A percentile compares a stretch with the other conserved stretches of the same genome.
Evolutionary conservation across 441 rosid genomes (phyloP).

Genomic region (Theobroma grandiflorum): DNA sequence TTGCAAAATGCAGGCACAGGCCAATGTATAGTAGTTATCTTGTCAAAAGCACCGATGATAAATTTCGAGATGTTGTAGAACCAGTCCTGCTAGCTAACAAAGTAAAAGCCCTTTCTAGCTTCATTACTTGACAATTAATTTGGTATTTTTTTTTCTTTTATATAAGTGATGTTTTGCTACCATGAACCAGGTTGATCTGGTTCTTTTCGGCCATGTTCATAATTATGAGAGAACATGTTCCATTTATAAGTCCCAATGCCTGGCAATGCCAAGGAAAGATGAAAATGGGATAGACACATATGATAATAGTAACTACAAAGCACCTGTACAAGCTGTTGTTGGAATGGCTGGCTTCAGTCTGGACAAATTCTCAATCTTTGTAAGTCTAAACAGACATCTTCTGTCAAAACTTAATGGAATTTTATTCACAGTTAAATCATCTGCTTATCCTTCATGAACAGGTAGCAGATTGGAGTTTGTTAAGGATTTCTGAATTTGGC

Average conservation of each 20-base stretch:
- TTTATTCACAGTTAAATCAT: background rate
- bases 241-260: conserved; percentile 43
- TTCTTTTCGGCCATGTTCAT: conserved; percentile 70
- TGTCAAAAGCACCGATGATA: conserved; percentile 24
- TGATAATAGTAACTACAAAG: conserved; percentile 53
- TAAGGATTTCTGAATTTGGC: conserved; percentile 57
- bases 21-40: conserved; percentile 53
- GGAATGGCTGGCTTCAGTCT: conserved; percentile 73
- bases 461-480: conserved; percentile 57
- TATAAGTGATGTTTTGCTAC: background rate
- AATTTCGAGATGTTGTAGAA: conserved; percentile 41
- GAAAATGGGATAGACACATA: conserved; percentile 50
- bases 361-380: conserved; percentile 44
- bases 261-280: conserved; percentile 60
- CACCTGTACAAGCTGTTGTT: conserved; percentile 64
- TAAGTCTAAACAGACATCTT: conserved; percentile 21
- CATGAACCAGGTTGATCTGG: conserved; percentile 60
- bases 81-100: conserved; percentile 53
- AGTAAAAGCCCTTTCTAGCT: conserved; percentile 31
- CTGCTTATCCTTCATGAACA: conserved; percentile 18
- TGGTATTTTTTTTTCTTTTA: background rate
- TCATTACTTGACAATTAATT: background rate
- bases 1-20: conserved; percentile 58
- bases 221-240: conserved; percentile 73
- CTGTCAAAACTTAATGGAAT: background rate